These are phyloP conservation scores for Leccinum subgranulosum DNA, from an alignment of 768 basidiomycete genomes.

Conservation along the genomic window DNA sequence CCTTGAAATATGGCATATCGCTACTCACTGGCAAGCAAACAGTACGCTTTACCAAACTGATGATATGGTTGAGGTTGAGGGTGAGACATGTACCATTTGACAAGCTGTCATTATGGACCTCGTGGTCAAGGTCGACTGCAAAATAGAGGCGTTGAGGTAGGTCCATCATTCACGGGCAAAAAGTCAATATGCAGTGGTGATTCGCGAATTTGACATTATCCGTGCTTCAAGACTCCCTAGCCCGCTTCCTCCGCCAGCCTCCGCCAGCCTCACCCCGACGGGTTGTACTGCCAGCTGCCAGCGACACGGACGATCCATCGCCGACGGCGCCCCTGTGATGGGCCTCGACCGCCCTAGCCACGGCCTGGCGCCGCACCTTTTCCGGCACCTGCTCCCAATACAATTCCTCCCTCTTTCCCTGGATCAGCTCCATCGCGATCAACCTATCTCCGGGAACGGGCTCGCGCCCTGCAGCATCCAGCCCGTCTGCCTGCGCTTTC, in stretches of 20 bases:
- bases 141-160: too few species aligned
- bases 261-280: not conserved
- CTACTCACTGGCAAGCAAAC: too few species aligned
- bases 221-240: constrained; percentile 4
- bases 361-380: constrained; percentile 61
- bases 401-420: constrained; percentile 61
- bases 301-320: not conserved
- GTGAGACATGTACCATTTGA: too few species aligned
- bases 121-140: too few species aligned
- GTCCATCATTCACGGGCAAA: too few species aligned
- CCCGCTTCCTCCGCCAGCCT: constrained; percentile 16
- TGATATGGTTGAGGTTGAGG: too few species aligned
- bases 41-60: too few species aligned
- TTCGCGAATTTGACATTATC: not conserved
- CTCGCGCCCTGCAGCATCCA: constrained; percentile 50
- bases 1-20: too few species aligned
- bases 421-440: constrained; percentile 53
- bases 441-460: constrained; percentile 18
- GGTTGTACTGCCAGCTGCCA: not conserved
- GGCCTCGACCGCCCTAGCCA: constrained; percentile 40
- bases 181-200: too few species aligned
- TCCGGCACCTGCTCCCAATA: constrained; percentile 83
- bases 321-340: not conserved
- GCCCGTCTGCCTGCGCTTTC: constrained; percentile 44
- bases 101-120: too few species aligned